phyloP scores from a whole-genome alignment of 1,284 basidiomycete genomes.

The Fomitopsis palustris region DNA sequence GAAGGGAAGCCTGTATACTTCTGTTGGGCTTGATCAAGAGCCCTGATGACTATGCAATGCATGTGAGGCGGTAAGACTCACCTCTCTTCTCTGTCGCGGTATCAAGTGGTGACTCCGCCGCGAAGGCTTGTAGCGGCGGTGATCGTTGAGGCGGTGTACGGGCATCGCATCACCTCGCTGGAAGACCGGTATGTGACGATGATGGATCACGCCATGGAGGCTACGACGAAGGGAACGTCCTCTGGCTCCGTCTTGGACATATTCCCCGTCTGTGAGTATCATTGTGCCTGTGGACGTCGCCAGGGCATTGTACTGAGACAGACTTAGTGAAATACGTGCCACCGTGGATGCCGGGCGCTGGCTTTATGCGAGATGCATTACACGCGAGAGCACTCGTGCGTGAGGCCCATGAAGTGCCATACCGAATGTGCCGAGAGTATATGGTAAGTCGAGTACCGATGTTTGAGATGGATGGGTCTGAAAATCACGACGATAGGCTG shows the following conservation, averaged over 20 bases:
- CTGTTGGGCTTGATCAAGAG: neutral
- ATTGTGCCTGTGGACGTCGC: too few relatives aligned
- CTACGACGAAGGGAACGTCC: neutral
- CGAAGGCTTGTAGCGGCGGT: neutral
- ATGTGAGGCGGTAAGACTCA: too few relatives aligned
- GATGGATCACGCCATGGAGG: neutral
- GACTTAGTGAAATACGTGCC: constrained; percentile 31
- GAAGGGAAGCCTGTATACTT: neutral
- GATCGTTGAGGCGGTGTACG: neutral
- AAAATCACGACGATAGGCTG: neutral
- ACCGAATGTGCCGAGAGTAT: neutral
- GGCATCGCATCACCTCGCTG: neutral
- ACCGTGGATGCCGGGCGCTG: constrained; percentile 36
- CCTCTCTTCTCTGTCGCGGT: too few relatives aligned
- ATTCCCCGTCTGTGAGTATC: neutral
- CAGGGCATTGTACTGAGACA: too few relatives aligned
- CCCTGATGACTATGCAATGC: neutral
- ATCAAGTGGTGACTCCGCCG: too few relatives aligned
- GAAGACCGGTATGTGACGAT: neutral
- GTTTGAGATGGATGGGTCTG: too few relatives aligned
- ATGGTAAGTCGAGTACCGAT: neutral
- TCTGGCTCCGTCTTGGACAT: neutral
- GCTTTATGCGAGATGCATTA: constrained; percentile 13
- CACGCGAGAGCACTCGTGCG: neutral
- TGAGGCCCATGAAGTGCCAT: neutral